Percentiles rank a stretch among this genome's conserved stretches.
Conservation (phyloP, 2,329 filamentous ascomycete genomes). For the Ophiostoma fasciatum region DNA sequence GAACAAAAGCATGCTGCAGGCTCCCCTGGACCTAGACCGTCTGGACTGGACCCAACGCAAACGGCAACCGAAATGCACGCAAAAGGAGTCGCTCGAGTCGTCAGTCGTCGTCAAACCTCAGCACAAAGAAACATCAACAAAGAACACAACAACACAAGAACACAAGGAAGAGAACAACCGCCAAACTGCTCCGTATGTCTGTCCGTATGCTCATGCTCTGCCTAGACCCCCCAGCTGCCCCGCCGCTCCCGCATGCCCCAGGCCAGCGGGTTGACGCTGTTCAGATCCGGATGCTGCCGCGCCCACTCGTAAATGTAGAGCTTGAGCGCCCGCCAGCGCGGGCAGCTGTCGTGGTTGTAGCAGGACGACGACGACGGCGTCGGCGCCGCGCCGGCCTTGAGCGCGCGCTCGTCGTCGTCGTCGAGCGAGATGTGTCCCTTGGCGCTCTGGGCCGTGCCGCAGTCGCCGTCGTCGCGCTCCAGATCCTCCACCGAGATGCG, state of each 20-base stretch:
- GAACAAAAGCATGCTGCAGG: too few species aligned
- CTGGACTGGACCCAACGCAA: too few species aligned
- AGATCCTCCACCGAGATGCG: constrained; percentile 54
- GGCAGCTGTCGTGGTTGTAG: constrained; percentile 36
- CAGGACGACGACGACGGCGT: neutral
- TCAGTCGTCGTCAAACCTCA: too few species aligned
- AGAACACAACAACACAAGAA: too few species aligned
- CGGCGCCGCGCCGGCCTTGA: constrained; percentile 4
- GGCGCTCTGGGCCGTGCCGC: constrained; percentile 20
- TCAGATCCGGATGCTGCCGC: constrained; percentile 64
- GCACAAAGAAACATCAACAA: too few species aligned
- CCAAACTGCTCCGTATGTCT: too few species aligned
- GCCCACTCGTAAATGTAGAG: constrained; percentile 84
- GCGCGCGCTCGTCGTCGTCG: constrained; percentile 25
- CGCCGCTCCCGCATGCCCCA: constrained; percentile 55
- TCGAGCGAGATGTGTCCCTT: constrained; percentile 65
- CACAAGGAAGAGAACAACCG: too few species aligned
- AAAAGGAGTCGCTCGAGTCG: too few species aligned
- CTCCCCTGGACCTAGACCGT: too few species aligned
- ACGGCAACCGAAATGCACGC: too few species aligned
- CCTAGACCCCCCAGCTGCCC: constrained; percentile 58
- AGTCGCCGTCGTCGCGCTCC: constrained; percentile 48
- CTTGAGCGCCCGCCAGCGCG: constrained; percentile 72
- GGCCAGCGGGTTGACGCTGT: constrained; percentile 40
- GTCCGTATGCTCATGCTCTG: too few species aligned